A percentile compares a stretch with the other conserved stretches of the same genome.
phyloP scores from a whole-genome alignment of 2,329 filamentous ascomycete species.

The Intubia oerlemansii region DNA sequence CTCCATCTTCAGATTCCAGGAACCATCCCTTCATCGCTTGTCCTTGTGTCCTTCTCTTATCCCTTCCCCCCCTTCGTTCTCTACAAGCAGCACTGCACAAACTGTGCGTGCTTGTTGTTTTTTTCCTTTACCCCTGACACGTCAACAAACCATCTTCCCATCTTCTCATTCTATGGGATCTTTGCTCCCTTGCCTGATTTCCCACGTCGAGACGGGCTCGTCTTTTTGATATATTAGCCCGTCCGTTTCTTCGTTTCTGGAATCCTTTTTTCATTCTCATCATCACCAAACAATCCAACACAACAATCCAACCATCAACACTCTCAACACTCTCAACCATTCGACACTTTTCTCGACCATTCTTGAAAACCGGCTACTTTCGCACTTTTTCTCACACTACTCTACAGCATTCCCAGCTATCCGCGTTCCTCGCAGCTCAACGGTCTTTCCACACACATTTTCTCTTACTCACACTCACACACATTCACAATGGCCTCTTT shows the following conservation, averaged over 20 bases:
- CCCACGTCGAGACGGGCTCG: not conserved
- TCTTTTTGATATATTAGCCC: not conserved
- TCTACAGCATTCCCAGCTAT: not conserved
- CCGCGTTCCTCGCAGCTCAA: not conserved
- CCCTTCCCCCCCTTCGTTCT: conserved; percentile 4
- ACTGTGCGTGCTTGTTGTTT: too few relatives aligned
- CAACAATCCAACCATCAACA: too few relatives aligned
- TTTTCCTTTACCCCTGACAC: too few relatives aligned
- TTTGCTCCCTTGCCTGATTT: too few relatives aligned
- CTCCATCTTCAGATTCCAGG: too few relatives aligned
- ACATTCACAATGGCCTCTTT: conserved; percentile 3
- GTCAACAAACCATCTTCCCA: not conserved
- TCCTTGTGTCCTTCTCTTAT: conserved; percentile 3
- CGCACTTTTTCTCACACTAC: not conserved
- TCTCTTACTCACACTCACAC: not conserved
- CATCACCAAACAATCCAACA: not conserved
- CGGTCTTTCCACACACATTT: not conserved
- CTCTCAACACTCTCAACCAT: too few relatives aligned
- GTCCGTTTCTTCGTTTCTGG: not conserved
- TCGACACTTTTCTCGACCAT: too few relatives aligned
- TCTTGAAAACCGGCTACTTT: not conserved
- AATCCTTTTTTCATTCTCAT: not conserved
- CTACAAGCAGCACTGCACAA: too few relatives aligned
- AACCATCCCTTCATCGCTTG: conserved; percentile 3
- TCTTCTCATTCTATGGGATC: not conserved